A percentile compares a stretch with the other conserved stretches of the same genome.
phyloP scores from a whole-genome alignment of 106 monocot genomes.

The Dendrobium huoshanense region DNA sequence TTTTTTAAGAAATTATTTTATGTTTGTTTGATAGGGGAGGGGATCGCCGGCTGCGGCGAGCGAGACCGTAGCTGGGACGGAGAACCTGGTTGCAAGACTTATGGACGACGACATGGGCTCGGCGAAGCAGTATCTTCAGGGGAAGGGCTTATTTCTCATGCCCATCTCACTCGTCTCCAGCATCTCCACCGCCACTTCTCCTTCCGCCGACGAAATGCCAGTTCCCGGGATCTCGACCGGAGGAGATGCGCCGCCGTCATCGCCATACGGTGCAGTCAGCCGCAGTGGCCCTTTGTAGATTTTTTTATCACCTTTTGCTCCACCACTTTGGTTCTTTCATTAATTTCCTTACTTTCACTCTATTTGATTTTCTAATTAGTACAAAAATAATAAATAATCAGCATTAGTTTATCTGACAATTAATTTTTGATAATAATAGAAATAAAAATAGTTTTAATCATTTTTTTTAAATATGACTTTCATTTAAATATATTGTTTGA shows the following conservation, averaged over 20 bases:
- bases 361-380: too few relatives aligned
- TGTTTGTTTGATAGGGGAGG: too few relatives aligned
- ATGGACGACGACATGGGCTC: conserved; percentile 91
- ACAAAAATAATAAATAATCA: too few relatives aligned
- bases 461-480: too few relatives aligned
- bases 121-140: conserved; percentile 81
- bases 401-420: too few relatives aligned
- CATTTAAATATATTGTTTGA: too few relatives aligned
- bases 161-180: conserved; percentile 78
- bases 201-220: conserved; percentile 12
- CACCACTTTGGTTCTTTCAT: too few relatives aligned
- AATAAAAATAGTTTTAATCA: too few relatives aligned
- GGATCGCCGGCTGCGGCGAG: conserved; percentile 7
- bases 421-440: too few relatives aligned
- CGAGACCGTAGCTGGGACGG: conserved; percentile 43
- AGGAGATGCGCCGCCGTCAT: conserved; percentile 27
- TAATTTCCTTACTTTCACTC: too few relatives aligned
- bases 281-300: conserved; percentile 8
- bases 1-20: too few relatives aligned
- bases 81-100: conserved; percentile 76
- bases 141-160: conserved; percentile 82
- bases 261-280: conserved; percentile 54
- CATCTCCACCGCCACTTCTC: conserved; percentile 10
- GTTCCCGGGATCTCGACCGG: conserved; percentile 2
- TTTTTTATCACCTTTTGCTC: too few relatives aligned